phyloP scores from a whole-genome alignment of 2,329 filamentous ascomycete genomes.

The Trichoderma gracile region DNA sequence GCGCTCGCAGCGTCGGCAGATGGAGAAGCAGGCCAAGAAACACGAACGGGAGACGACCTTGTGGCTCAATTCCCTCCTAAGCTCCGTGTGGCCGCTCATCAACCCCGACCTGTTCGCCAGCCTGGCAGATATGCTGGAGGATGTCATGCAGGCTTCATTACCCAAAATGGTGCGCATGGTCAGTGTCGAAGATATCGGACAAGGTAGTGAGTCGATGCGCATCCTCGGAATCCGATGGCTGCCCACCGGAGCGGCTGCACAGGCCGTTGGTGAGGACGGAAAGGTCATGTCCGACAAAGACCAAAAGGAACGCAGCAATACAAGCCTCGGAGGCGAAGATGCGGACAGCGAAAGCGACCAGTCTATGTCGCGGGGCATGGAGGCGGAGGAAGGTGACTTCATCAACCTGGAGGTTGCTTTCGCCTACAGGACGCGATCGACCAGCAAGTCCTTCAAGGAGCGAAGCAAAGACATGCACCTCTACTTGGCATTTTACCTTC shows the following conservation, averaged over 20 bases:
- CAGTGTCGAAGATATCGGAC: slow-evolving; percentile 72
- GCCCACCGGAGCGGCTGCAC: slow-evolving; percentile 67
- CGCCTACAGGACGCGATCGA: slow-evolving; percentile 66
- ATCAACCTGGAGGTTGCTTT: slow-evolving; percentile 76
- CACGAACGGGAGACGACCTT: slow-evolving; percentile 63
- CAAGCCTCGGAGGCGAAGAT: slow-evolving; percentile 31
- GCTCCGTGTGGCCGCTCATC: slow-evolving; percentile 70
- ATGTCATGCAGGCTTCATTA: slow-evolving; percentile 77
- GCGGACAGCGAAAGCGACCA: slow-evolving; percentile 40
- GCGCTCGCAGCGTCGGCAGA: slow-evolving; percentile 61
- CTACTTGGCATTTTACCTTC: slow-evolving; percentile 69
- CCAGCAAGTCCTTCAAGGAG: slow-evolving; percentile 62
- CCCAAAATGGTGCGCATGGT: slow-evolving; percentile 72
- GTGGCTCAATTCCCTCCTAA: slow-evolving; percentile 70
- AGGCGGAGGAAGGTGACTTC: slow-evolving; percentile 76
- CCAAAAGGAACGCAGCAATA: slow-evolving; percentile 33
- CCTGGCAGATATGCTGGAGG: slow-evolving; percentile 70
- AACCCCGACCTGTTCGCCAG: slow-evolving; percentile 73
- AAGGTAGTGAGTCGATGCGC: slow-evolving; percentile 69
- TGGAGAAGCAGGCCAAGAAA: slow-evolving; percentile 44
- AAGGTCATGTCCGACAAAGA: slow-evolving; percentile 46
- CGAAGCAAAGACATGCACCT: slow-evolving; percentile 69
- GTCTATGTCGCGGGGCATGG: slow-evolving; percentile 59
- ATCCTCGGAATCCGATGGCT: slow-evolving; percentile 73
- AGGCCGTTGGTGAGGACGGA: slow-evolving; percentile 60